Conservation (phyloP, 495 filamentous ascomycete species). For the Niebla homalea region DNA sequence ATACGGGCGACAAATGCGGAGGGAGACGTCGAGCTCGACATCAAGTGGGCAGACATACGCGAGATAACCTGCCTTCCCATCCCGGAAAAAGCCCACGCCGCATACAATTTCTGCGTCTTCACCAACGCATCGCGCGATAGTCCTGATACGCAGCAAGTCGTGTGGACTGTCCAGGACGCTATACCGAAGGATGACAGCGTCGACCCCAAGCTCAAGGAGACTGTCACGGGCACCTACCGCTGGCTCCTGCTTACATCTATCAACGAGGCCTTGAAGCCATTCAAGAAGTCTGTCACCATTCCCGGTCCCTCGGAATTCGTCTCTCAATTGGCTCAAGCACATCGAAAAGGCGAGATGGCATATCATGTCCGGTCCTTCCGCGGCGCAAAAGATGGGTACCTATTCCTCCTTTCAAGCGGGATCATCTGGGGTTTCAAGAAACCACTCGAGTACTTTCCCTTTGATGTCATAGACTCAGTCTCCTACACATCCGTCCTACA, state of each 20-base stretch:
- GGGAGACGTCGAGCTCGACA: constrained; percentile 52
- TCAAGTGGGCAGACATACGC: constrained; percentile 66
- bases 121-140: constrained; percentile 35
- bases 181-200: constrained; percentile 46
- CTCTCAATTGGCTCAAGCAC: constrained; percentile 62
- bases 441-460: constrained; percentile 73
- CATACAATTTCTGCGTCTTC: constrained; percentile 82
- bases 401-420: constrained; percentile 77
- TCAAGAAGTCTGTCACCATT: constrained; percentile 46
- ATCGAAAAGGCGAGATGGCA: constrained; percentile 81
- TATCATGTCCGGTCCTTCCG: constrained; percentile 84
- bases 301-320: constrained; percentile 66
- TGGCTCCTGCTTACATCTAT: constrained; percentile 50
- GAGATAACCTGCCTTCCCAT: constrained; percentile 73
- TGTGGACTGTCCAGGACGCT: constrained; percentile 71
- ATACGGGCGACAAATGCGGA: constrained; percentile 55
- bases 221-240: constrained; percentile 38
- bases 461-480: constrained; percentile 62
- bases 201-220: too few species aligned
- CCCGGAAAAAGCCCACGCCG: constrained; percentile 77
- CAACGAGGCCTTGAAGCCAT: constrained; percentile 41
- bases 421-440: constrained; percentile 96
- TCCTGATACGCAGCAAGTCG: constrained; percentile 49
- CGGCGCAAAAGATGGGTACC: constrained; percentile 86
- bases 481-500: constrained; percentile 85